Conservation (phyloP, 345 rosid genomes). For the Pistacia atlantica region DNA sequence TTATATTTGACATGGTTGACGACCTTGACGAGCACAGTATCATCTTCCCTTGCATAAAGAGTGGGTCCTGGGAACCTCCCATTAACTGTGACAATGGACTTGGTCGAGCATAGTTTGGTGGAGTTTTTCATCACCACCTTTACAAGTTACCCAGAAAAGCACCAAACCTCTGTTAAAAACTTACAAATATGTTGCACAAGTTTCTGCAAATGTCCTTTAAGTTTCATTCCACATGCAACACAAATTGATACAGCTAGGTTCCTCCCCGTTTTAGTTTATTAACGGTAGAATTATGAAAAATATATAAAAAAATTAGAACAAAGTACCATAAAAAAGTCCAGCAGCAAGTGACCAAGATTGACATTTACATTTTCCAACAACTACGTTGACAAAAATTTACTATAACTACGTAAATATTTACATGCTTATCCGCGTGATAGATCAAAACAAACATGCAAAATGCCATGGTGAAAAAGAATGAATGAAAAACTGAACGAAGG, state of each 20-base stretch:
- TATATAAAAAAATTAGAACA: too few relatives aligned
- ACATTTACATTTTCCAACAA: not conserved
- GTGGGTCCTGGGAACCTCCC: constrained; percentile 89
- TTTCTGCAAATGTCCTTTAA: too few relatives aligned
- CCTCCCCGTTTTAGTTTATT: too few relatives aligned
- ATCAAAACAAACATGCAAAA: too few relatives aligned
- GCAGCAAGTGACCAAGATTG: not conserved
- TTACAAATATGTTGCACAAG: not conserved
- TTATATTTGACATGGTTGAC: constrained; percentile 86
- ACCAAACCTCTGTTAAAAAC: not conserved
- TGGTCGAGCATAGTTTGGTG: constrained; percentile 71
- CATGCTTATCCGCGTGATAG: not conserved
- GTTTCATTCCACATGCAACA: too few relatives aligned
- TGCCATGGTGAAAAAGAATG: not conserved
- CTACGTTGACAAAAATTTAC: not conserved
- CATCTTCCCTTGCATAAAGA: constrained; percentile 82
- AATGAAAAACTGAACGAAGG: not conserved
- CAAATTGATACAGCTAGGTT: too few relatives aligned
- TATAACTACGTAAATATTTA: too few relatives aligned
- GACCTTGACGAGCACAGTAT: constrained; percentile 77
- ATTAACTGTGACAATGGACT: constrained; percentile 83
- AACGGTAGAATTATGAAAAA: too few relatives aligned
- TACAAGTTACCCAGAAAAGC: not conserved
- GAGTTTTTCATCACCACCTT: constrained; percentile 74
- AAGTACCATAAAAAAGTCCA: too few relatives aligned